Base-by-base conservation (phyloP, 1,284 basidiomycete species). In the Pseudozyma thailandica region DNA sequence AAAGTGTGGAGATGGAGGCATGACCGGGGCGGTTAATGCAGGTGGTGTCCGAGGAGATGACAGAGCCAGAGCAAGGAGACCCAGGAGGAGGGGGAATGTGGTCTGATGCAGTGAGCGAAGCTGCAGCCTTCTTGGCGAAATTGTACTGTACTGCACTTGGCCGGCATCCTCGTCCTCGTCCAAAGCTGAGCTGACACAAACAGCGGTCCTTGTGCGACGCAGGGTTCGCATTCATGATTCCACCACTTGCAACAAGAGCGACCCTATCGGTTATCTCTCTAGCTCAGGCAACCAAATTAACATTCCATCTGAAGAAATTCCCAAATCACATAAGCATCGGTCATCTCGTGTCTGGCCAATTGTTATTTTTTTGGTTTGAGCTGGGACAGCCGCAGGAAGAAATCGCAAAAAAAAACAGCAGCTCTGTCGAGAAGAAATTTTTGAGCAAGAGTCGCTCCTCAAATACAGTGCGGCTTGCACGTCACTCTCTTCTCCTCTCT, bases 211-310 rank as follows among this genome's bases (percentile, higher is more conserved):
- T 41, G 39, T 12, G 8, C 7, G 30, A 15, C 30, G 30, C 30
- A 43, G 39, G 39, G 10, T 41, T 44, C 25, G 5, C 21, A 21
- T 15, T 13, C 21, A n/a, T 28, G 27, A 8, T 31, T 8, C 30
- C 30, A 15, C 21, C 12, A 5, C 3, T 2, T 35, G 21, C 30
- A 23, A 39, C 37, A 51, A 33, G 25, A 45, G 35, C 53, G 53
- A 68, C 64, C 64, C 43, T 60, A 18, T 12, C 53, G 43, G 64
- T 68, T 68, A 68, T 54, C 57, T 38, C 23, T n/a, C n/a, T n/a
- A n/a, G n/a, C n/a, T n/a, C n/a, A n/a, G n/a, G n/a, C n/a, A n/a
- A n/a, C n/a, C n/a, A n/a, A n/a, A n/a, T 18, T 41, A 13, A 10
- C 16, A 20, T 21, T 25, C 1, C n/a, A 16, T 8, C 3, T 2